Evolutionary conservation across 352 stramenopile genomes (phyloP).

Genomic region (Phytophthora colocasiae): DNA sequence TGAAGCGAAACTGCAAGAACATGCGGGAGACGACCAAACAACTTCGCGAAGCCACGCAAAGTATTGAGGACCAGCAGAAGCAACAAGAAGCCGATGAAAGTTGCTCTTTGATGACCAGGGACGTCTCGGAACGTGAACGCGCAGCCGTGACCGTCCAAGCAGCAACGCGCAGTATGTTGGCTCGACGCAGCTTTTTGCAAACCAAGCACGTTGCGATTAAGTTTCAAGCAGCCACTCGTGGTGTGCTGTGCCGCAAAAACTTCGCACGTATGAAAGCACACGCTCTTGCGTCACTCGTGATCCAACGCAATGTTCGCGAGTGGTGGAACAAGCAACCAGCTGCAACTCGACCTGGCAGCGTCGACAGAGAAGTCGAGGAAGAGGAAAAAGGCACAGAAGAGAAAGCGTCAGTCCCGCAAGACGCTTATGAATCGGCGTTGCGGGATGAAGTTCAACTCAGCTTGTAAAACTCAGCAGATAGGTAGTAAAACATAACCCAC

Average conservation of each 20-base stretch:
- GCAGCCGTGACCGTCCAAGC: constrained; percentile 88
- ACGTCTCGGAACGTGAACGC: constrained; percentile 65
- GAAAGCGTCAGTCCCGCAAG: constrained; percentile 1
- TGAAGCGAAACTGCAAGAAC: constrained; percentile 89
- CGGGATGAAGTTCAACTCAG: constrained; percentile 17
- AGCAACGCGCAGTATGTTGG: constrained; percentile 84
- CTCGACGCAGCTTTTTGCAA: constrained; percentile 83
- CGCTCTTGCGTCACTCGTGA: constrained; percentile 82
- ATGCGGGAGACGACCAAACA: constrained; percentile 89
- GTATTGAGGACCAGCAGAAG: constrained; percentile 67
- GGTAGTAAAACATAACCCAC: constrained; percentile 28
- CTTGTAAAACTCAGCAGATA: constrained; percentile 18
- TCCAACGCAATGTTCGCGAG: constrained; percentile 86
- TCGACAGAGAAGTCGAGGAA: constrained; percentile 11
- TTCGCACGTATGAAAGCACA: constrained; percentile 90
- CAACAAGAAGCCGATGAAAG: constrained; percentile 42
- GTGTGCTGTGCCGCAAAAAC: constrained; percentile 85
- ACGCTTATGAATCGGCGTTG: constrained; percentile 14
- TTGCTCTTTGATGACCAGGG: constrained; percentile 22
- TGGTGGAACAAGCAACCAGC: constrained; percentile 79
- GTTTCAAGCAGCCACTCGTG: constrained; percentile 83
- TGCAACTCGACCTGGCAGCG: constrained; percentile 27
- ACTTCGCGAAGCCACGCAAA: constrained; percentile 76
- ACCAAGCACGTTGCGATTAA: constrained; percentile 89
- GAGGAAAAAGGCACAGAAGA: constrained; percentile 20